Percentiles rank a stretch among this genome's conserved stretches.
Conservation (phyloP, 306 rosid species). For the Quercus aquifolioides region DNA sequence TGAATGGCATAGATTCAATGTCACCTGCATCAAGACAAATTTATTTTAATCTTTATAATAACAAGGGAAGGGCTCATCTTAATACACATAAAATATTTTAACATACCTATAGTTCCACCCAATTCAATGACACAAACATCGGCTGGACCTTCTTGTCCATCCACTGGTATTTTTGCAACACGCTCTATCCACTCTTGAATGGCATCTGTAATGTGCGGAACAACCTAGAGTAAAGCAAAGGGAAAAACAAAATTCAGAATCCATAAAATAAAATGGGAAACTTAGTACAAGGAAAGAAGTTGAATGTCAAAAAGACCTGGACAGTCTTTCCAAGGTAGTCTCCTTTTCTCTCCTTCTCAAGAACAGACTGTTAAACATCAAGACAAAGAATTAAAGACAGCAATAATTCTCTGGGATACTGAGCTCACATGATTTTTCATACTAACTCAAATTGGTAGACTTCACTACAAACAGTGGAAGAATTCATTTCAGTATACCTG, state of each 20-base stretch:
- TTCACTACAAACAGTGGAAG: background rate
- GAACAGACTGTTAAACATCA: constrained; percentile 49
- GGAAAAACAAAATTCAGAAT: constrained; percentile 20
- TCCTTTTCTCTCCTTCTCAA: constrained; percentile 82
- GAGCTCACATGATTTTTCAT: background rate
- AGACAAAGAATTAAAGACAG: constrained; percentile 6
- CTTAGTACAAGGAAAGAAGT: background rate
- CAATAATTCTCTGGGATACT: background rate
- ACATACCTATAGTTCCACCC: constrained; percentile 87
- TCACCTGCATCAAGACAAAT: constrained; percentile 56
- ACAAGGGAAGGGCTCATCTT: background rate
- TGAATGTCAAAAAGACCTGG: constrained; percentile 46
- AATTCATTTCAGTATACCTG: constrained; percentile 45
- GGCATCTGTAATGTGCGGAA: constrained; percentile 86
- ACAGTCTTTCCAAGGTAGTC: constrained; percentile 91
- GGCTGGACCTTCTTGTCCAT: constrained; percentile 78
- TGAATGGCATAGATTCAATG: constrained; percentile 82
- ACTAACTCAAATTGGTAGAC: background rate
- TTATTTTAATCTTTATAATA: constrained; percentile 10
- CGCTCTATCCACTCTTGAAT: constrained; percentile 93
- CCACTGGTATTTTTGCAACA: constrained; percentile 77
- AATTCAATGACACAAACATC: constrained; percentile 92
- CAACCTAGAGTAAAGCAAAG: constrained; percentile 47
- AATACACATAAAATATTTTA: background rate
- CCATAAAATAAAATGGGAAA: constrained; percentile 3